Evolutionary conservation across 2,329 filamentous ascomycete species (phyloP), one percentile per base, ranked within the genome.

Genomic region (Bisporella sp.): DNA sequence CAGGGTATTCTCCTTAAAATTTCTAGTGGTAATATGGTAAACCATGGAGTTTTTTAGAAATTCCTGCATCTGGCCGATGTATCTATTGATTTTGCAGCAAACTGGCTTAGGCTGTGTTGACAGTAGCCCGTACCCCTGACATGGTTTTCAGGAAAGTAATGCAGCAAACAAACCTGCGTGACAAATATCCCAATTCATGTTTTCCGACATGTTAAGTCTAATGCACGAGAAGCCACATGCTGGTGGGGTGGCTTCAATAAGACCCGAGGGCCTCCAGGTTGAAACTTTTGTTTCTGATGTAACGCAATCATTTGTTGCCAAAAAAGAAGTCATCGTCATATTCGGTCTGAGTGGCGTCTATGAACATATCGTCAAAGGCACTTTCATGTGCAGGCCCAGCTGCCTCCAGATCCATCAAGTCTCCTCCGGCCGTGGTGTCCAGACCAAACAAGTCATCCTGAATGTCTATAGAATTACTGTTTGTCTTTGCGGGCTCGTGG

Each of bases 401-500:
- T 0, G 78, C 73, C 12, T 78, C 78, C 46, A 77, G 69, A 11
- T 74, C 70, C 68, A 65, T 59, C n/a, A 49, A 54, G 13, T 60
- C 58, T 9, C 47, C 55, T 13, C 43, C 53, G 7, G 44, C 47
- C 21, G 48, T 45, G 41, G 47, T 52, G 47, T 49, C 51, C 40
- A 59, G 47, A 6, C 48, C 54, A 54, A 62, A 56, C 6, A 60
- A 28, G 41, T 60, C 57, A n/a, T 60, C 55, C 11, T 54, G 50
- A 32, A 57, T 54, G 32, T 58, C 62, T 4, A 52, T 47, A 13
- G 43, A 31, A 9, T 44, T 35, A 46, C 52, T 53, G 6, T 50
- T 57, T 32, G 45, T 29, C 30, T 52, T 54, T 8, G 41, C 54
- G 8, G 57, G 39, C n/a, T 57, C 55, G 11, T 55, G 54, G 6